phyloP scores from a whole-genome alignment of 495 filamentous ascomycete species.

The Letharia lupina region DNA sequence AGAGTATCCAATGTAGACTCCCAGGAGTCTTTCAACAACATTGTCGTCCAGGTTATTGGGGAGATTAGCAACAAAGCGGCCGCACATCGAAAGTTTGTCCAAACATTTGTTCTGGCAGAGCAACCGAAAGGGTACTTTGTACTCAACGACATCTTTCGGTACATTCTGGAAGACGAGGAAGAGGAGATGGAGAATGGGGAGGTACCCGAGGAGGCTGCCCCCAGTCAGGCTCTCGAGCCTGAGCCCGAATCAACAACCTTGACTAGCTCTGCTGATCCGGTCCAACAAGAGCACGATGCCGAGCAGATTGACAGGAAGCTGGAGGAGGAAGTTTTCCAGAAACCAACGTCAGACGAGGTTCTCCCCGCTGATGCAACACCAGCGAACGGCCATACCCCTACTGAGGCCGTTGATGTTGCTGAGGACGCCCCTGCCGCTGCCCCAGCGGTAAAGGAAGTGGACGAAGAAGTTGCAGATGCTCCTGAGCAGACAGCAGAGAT shows the following conservation, averaged over 20 bases:
- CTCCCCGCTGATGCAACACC: constrained; percentile 32
- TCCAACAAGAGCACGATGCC: constrained; percentile 30
- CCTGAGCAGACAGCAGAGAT: constrained; percentile 30
- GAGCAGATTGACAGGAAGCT: constrained; percentile 54
- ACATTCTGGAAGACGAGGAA: constrained; percentile 73
- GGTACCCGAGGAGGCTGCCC: constrained; percentile 34
- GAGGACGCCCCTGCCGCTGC: constrained; percentile 26
- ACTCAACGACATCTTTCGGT: constrained; percentile 94
- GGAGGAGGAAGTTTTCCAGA: constrained; percentile 37
- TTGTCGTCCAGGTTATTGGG: constrained; percentile 94
- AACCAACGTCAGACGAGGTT: constrained; percentile 38
- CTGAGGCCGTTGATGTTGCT: constrained; percentile 19
- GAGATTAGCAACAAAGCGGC: constrained; percentile 90
- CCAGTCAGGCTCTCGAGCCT: constrained; percentile 33
- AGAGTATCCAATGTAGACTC: constrained; percentile 96
- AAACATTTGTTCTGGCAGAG: constrained; percentile 96
- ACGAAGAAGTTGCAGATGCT: constrained; percentile 5
- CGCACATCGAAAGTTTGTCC: constrained; percentile 87
- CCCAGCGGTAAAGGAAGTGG: constrained; percentile 2
- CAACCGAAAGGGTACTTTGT: constrained; percentile 98
- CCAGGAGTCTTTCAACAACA: constrained; percentile 82
- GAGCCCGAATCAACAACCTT: constrained; percentile 29
- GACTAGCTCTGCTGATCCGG: constrained; percentile 32
- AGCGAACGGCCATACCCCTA: constrained; percentile 21
- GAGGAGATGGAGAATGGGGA: constrained; percentile 47